Conservation (phyloP, 345 rosid genomes). For the Boechera retrofracta region DNA sequence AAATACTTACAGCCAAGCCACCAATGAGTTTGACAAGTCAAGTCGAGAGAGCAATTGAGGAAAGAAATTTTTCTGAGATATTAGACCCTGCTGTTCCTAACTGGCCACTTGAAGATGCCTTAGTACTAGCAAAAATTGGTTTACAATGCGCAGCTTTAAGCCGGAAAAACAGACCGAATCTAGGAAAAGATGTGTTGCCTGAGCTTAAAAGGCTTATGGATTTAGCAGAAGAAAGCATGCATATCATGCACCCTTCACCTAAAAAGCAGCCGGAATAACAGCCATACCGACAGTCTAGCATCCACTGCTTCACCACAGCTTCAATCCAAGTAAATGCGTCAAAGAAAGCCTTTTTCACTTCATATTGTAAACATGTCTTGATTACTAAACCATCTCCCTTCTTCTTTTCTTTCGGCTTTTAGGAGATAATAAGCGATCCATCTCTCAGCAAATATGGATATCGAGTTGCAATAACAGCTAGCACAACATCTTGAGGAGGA, state of each 20-base stretch:
- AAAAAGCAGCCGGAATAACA: background rate
- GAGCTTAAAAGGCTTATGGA: constrained; percentile 33
- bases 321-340: constrained; percentile 10
- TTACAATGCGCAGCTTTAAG: constrained; percentile 37
- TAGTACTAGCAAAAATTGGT: constrained; percentile 35
- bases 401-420: background rate
- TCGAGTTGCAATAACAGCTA: constrained; percentile 8
- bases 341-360: background rate
- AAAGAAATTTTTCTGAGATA: constrained; percentile 29
- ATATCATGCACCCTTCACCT: background rate
- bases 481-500: background rate
- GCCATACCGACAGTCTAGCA: background rate
- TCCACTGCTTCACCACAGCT: background rate
- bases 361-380: constrained; percentile 2
- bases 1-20: constrained; percentile 43
- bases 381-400: constrained; percentile 5
- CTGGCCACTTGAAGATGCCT: constrained; percentile 45
- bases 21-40: constrained; percentile 41
- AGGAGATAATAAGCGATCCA: constrained; percentile 31
- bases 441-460: background rate
- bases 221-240: constrained; percentile 37
- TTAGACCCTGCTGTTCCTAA: constrained; percentile 38
- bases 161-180: constrained; percentile 35
- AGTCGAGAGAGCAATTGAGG: constrained; percentile 23
- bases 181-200: constrained; percentile 40